Evolutionary conservation across 306 rosid species (phyloP).

Genomic region (Dryas octopetala): DNA sequence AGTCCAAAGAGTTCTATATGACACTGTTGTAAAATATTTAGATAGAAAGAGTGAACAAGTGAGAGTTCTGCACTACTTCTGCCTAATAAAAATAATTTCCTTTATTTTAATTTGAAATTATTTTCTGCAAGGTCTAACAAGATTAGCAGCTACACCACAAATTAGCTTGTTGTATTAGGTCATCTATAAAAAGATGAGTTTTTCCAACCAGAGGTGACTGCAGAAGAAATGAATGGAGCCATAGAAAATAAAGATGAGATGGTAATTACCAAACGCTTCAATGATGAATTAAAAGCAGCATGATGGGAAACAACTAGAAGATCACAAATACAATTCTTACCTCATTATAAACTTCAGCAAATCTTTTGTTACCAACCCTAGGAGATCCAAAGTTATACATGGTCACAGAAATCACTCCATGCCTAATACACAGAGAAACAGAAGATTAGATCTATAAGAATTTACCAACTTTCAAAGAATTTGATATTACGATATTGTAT

Average conservation of each 20-base stretch:
- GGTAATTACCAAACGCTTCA: conserved; percentile 17
- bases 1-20: not conserved
- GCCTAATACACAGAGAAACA: conserved; percentile 41
- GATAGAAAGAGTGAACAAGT: not conserved
- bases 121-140: not conserved
- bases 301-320: conserved; percentile 8
- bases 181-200: not conserved
- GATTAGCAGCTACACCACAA: not conserved
- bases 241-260: conserved; percentile 11
- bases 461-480: not conserved
- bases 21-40: not conserved
- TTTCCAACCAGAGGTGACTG: conserved; percentile 3
- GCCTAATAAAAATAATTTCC: not conserved
- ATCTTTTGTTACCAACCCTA: conserved; percentile 90
- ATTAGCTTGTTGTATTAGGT: not conserved
- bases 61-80: not conserved
- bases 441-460: not conserved
- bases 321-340: conserved; percentile 36
- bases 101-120: not conserved
- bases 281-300: conserved; percentile 17
- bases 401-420: conserved; percentile 64
- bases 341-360: conserved; percentile 87
- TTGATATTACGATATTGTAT: not conserved
- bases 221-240: conserved; percentile 1
- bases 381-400: conserved; percentile 99